phyloP scores from a whole-genome alignment of 31 red algal genomes.

The Odonthalia washingtoniensis region DNA sequence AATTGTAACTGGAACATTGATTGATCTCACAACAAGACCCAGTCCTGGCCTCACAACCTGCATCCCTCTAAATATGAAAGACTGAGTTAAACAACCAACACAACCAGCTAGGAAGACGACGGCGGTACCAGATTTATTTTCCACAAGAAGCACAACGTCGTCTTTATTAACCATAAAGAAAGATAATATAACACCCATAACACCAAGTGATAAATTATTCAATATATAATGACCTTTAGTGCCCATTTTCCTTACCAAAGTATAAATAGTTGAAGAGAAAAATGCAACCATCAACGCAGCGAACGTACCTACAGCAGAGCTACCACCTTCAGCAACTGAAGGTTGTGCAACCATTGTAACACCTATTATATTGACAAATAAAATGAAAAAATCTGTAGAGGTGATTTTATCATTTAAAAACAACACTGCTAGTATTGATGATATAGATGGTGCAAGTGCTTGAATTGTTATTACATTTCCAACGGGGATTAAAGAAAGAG shows the following conservation, averaged over 20 bases:
- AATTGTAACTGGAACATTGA: background rate
- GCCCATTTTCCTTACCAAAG: slow-evolving; percentile 11
- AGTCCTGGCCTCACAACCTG: background rate
- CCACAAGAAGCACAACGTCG: background rate
- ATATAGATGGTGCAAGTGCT: background rate
- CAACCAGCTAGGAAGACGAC: background rate
- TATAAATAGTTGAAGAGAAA: background rate
- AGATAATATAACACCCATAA: background rate
- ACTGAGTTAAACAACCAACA: background rate
- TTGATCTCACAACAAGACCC: background rate
- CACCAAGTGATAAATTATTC: background rate
- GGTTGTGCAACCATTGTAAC: background rate
- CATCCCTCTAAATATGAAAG: background rate
- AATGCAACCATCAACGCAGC: background rate
- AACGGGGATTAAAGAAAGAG: background rate
- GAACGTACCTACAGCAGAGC: background rate
- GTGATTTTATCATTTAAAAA: background rate
- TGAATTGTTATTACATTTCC: background rate
- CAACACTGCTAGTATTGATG: background rate
- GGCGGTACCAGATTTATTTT: background rate
- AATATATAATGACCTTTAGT: slow-evolving; percentile 22
- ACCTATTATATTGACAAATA: background rate
- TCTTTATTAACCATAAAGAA: background rate
- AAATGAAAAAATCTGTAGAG: background rate
- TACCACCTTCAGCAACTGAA: background rate